Conservation (phyloP, 768 basidiomycete species). For the Pleurotus tuber-regium region DNA sequence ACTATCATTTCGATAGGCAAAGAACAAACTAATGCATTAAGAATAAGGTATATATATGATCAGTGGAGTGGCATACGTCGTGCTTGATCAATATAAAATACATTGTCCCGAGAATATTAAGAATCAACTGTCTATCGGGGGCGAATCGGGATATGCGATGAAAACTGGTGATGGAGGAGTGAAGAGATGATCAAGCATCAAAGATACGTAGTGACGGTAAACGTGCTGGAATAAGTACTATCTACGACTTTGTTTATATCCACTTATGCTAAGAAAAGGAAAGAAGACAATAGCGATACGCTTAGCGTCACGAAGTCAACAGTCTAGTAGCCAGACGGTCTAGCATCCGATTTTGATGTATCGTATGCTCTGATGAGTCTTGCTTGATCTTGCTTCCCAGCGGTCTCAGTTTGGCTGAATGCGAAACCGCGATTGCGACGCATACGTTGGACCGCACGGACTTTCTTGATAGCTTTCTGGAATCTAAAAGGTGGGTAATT, state of each 20-base stretch:
- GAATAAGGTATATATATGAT: background rate
- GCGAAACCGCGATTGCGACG: slow-evolving; percentile 95
- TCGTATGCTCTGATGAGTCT: slow-evolving; percentile 85
- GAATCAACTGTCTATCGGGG: too few species aligned
- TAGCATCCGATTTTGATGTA: slow-evolving; percentile 69
- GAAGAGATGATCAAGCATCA: too few species aligned
- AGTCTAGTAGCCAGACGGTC: slow-evolving; percentile 75
- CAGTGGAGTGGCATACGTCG: background rate
- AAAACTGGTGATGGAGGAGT: too few species aligned
- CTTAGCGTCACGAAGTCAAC: too few species aligned
- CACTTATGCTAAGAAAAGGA: too few species aligned
- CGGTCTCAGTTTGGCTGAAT: slow-evolving; percentile 94
- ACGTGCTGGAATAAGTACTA: too few species aligned
- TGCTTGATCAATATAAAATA: slow-evolving; percentile 11
- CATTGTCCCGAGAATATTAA: slow-evolving; percentile 13
- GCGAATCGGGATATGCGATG: too few species aligned
- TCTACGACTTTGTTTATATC: too few species aligned
- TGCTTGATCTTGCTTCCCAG: slow-evolving; percentile 82
- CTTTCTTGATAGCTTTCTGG: slow-evolving; percentile 99
- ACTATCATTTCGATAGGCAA: background rate
- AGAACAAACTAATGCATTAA: background rate
- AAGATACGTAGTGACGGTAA: too few species aligned
- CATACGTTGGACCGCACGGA: slow-evolving; percentile 97
- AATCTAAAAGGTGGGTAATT: slow-evolving; percentile 68
- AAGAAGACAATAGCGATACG: too few species aligned